Evolutionary conservation across 495 filamentous ascomycete genomes (phyloP).

Genomic region (Annulohypoxylon maeteangense): DNA sequence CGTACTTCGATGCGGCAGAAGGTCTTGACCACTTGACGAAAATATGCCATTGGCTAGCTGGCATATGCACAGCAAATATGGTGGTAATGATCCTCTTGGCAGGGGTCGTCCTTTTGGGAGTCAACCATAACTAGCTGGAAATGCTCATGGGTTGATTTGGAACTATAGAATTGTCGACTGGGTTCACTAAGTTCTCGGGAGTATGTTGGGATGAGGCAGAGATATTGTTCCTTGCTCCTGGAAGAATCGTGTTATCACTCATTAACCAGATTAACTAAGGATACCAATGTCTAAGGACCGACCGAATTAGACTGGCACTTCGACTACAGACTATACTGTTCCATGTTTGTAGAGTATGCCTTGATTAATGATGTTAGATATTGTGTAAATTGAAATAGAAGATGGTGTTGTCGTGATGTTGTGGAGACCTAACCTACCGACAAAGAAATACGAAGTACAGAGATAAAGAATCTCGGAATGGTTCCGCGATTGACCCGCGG

Average conservation of each 20-base stretch:
- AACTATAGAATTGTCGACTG: not conserved
- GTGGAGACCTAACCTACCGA: too few species aligned
- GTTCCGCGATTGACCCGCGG: slow-evolving; percentile 2
- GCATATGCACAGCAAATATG: not conserved
- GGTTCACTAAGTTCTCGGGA: not conserved
- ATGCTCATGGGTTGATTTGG: not conserved
- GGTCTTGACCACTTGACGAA: not conserved
- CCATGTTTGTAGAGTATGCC: too few species aligned
- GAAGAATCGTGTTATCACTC: not conserved
- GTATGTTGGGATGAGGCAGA: too few species aligned
- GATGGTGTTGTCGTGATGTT: too few species aligned
- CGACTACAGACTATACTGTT: too few species aligned
- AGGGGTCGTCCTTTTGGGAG: not conserved
- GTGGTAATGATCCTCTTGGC: not conserved
- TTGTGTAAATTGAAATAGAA: too few species aligned
- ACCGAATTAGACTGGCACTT: too few species aligned
- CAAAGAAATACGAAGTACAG: too few species aligned
- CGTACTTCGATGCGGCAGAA: slow-evolving; percentile 1
- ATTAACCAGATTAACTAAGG: too few species aligned
- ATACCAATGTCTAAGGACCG: too few species aligned
- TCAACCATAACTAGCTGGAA: not conserved
- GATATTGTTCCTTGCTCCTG: not conserved
- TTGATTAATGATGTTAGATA: too few species aligned
- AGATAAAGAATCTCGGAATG: slow-evolving; percentile 4
- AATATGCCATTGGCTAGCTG: slow-evolving; percentile 2